Evolutionary conservation across 768 basidiomycete genomes (phyloP), one percentile per base, ranked within the genome.

Genomic region (Phlebiopsis flavidoalba): DNA sequence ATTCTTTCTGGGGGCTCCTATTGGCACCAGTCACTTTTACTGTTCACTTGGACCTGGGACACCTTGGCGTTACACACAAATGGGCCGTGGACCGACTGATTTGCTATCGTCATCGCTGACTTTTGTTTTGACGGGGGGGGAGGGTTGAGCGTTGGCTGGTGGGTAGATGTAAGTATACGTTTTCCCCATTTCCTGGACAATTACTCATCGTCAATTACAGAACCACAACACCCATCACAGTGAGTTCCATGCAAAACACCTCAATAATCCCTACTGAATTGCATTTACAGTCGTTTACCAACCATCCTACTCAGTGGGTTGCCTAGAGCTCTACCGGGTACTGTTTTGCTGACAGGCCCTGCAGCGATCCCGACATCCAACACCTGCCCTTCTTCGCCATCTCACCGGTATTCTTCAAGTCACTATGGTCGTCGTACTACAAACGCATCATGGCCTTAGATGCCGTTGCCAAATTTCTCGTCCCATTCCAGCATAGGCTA

Each of bases 161-260:
- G 96, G 96, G 91, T 93, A 45, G 83, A 95, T 72, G 95, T 95
- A 67, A 76, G 94, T 85, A n/a, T 35, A 14, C 12, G n/a, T 33
- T 17, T 35, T 17, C 36, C 24, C n/a, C 33, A 11, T 47, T 60
- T n/a, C 60, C 55, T 2, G 37, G 8, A 7, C 6, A 55, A 43
- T 60, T 19, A 8, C 19, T 59, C 37, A 60, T 56, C 37, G 60
- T 31, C 24, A 14, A 22, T 53, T 36, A 64, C 8, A 93, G 90
- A 93, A 91, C 70, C 97, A 99, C 71, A 97, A 98, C 67, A 86
- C 95, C 51, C 95, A 98, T 76, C 95, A 98, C 75, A 79, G 94
- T 94, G 70, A 79, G 95, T 83, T 31, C 51, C 60, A 43, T 54
- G 58, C 37, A 49, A 21, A 19, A 14, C 7, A 53, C 33, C 57